phyloP scores from a whole-genome alignment of 2,329 filamentous ascomycete species.

The Didymella glomerata region DNA sequence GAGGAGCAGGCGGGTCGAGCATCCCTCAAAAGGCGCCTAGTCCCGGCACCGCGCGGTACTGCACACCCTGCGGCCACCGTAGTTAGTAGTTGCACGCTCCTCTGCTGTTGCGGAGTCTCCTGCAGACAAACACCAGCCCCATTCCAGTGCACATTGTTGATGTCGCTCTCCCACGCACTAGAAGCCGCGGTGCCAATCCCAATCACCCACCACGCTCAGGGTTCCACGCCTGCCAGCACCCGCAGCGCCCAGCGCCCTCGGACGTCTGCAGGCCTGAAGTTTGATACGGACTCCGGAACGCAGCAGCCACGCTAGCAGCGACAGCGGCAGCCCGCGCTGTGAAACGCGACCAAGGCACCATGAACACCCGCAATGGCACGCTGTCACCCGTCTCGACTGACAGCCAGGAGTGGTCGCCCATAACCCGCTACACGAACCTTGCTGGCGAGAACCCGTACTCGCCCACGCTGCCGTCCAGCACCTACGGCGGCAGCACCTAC shows the following conservation, averaged over 20 bases:
- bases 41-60: slow-evolving; percentile 18
- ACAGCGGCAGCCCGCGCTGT: slow-evolving; percentile 31
- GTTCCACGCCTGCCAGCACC: slow-evolving; percentile 16
- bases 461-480: slow-evolving; percentile 47
- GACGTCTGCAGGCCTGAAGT: slow-evolving; percentile 3
- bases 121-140: not conserved
- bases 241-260: slow-evolving; percentile 2
- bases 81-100: not conserved
- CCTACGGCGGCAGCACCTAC: slow-evolving; percentile 42
- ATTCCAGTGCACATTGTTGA: slow-evolving; percentile 2
- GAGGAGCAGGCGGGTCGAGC: slow-evolving; percentile 20
- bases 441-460: slow-evolving; percentile 51
- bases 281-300: slow-evolving; percentile 4
- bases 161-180: slow-evolving; percentile 7
- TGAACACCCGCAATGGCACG: slow-evolving; percentile 52
- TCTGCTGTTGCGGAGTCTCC: not conserved
- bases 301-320: slow-evolving; percentile 24
- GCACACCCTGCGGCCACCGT: slow-evolving; percentile 3
- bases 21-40: slow-evolving; percentile 21
- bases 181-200: slow-evolving; percentile 8
- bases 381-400: slow-evolving; percentile 53
- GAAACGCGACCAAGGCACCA: slow-evolving; percentile 36
- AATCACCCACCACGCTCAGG: not conserved
- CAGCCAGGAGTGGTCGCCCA: slow-evolving; percentile 54
- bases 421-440: slow-evolving; percentile 50